Conservation (phyloP, 768 basidiomycete genomes). For the Pleurotus pulmonarius region DNA sequence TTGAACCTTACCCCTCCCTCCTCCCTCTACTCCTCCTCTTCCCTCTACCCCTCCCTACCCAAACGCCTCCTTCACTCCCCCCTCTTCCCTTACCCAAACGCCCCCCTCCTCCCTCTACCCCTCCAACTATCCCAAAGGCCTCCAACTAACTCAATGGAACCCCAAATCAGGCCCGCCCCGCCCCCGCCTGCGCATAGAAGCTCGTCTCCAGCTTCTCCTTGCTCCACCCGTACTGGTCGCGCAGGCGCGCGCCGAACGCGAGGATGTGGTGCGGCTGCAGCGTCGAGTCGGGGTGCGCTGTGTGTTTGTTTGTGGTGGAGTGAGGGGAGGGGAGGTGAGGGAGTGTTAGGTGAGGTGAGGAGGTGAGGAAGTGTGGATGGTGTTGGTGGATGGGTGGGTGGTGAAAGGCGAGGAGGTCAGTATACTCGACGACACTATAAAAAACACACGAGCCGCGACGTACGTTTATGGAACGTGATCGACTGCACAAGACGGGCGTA, state of each 20-base stretch:
- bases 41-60: no score
- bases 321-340: background rate
- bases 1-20: no score
- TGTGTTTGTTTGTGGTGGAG: no score
- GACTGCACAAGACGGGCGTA: slow-evolving; percentile 33
- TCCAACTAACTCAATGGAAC: no score
- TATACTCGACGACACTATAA: background rate
- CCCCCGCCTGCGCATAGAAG: background rate
- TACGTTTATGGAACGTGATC: slow-evolving; percentile 78
- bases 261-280: slow-evolving; percentile 46
- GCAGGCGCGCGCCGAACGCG: slow-evolving; percentile 54
- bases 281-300: slow-evolving; percentile 76
- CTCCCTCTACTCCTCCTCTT: no score
- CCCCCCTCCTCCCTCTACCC: no score
- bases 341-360: slow-evolving; percentile 6
- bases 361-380: background rate
- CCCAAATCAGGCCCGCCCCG: no score
- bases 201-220: slow-evolving; percentile 36
- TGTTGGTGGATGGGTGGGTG: no score
- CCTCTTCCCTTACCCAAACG: no score
- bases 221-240: slow-evolving; percentile 65
- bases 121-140: no score
- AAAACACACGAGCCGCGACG: slow-evolving; percentile 12
- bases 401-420: no score
- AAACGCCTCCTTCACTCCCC: no score